A percentile compares a stretch with the other conserved stretches of the same genome.
phyloP scores from a whole-genome alignment of 2,329 filamentous ascomycete genomes.

The Penicillium sp. region DNA sequence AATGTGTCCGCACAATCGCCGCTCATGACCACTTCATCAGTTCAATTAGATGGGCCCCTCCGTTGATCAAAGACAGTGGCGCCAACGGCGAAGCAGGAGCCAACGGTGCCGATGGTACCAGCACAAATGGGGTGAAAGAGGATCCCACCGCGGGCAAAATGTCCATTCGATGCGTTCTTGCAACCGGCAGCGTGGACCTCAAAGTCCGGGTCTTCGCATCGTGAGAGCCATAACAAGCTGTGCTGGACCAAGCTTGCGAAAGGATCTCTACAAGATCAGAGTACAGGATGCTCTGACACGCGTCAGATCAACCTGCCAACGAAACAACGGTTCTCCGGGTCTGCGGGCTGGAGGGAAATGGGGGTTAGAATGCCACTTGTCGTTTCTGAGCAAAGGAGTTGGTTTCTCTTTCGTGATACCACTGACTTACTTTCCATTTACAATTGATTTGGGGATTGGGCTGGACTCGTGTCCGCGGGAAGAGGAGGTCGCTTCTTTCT shows the following conservation, averaged over 20 bases:
- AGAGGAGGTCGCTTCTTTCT: slow-evolving; percentile 1
- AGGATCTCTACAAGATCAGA: slow-evolving; percentile 1
- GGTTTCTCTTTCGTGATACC: slow-evolving; percentile 27
- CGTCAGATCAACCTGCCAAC: slow-evolving; percentile 5
- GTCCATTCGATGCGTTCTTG: slow-evolving; percentile 69
- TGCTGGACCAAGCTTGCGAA: slow-evolving; percentile 1
- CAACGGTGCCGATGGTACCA: slow-evolving; percentile 16
- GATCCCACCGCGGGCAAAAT: slow-evolving; percentile 54
- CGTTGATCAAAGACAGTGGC: slow-evolving; percentile 22
- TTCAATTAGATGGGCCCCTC: slow-evolving; percentile 78
- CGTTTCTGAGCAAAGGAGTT: slow-evolving; percentile 26
- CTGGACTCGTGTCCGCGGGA: neutral
- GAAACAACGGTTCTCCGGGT: slow-evolving; percentile 8
- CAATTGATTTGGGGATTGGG: slow-evolving; percentile 14
- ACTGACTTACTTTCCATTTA: slow-evolving; percentile 23
- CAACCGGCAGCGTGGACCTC: slow-evolving; percentile 77
- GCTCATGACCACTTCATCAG: slow-evolving; percentile 82
- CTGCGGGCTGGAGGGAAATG: slow-evolving; percentile 7
- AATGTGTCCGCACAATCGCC: slow-evolving; percentile 77
- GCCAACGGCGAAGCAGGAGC: slow-evolving; percentile 13
- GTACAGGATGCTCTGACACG: neutral
- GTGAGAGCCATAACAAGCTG: slow-evolving; percentile 8
- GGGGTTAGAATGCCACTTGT: slow-evolving; percentile 13
- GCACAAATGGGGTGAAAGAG: slow-evolving; percentile 19
- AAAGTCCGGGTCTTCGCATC: slow-evolving; percentile 48